Conservation (phyloP, 2,329 filamentous ascomycete genomes). For the Ophiostoma ips region DNA sequence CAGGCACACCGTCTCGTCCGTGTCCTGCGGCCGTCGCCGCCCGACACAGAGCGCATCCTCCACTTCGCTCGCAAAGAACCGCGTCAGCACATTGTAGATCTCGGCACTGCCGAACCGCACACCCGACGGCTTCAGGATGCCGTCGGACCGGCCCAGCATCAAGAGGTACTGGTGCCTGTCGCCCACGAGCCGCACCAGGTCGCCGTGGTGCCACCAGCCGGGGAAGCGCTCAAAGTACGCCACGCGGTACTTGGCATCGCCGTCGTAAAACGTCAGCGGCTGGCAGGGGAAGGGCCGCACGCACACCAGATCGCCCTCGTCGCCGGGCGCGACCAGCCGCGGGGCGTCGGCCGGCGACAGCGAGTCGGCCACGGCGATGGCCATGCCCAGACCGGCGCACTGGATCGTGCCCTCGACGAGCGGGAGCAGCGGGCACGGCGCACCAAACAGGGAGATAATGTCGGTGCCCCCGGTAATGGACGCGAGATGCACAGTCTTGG, state of each 20-base stretch:
- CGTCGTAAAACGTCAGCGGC: constrained; percentile 75
- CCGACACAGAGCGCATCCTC: constrained; percentile 85
- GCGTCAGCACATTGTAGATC: constrained; percentile 87
- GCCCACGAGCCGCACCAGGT: constrained; percentile 61
- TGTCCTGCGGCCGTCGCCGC: constrained; percentile 53
- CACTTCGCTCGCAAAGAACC: constrained; percentile 64
- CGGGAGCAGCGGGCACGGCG: constrained; percentile 62
- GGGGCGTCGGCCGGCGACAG: constrained; percentile 38
- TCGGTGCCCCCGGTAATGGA: constrained; percentile 95
- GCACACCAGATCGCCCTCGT: constrained; percentile 81
- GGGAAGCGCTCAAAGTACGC: constrained; percentile 82
- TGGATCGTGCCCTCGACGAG: constrained; percentile 64
- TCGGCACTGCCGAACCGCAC: constrained; percentile 88
- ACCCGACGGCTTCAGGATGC: constrained; percentile 81
- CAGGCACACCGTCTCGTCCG: constrained; percentile 74
- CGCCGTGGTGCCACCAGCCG: constrained; percentile 81
- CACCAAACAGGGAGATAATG: constrained; percentile 89
- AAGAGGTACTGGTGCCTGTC: constrained; percentile 58
- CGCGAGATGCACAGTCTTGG: constrained; percentile 65
- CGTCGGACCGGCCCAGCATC: constrained; percentile 88
- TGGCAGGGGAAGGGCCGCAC: constrained; percentile 77
- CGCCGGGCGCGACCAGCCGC: constrained; percentile 37
- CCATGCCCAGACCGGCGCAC: constrained; percentile 66
- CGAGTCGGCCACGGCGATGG: constrained; percentile 48
- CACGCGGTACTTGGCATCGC: constrained; percentile 61